phyloP scores from a whole-genome alignment of 495 filamentous ascomycete genomes.

The Talaromyces stipitatus region DNA sequence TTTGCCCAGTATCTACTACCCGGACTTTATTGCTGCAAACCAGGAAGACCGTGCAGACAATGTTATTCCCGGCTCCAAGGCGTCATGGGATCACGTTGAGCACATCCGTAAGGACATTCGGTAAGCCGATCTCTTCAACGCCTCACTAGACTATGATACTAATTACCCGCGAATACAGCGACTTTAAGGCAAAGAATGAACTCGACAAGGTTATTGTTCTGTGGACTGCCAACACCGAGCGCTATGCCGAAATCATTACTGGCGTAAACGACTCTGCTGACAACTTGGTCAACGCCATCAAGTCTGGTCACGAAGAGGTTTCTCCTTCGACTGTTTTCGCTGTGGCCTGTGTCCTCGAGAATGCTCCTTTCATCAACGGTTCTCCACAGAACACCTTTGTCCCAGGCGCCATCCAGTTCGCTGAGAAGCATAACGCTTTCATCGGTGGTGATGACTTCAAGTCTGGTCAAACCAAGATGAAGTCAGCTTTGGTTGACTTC shows the following conservation, averaged over 20 bases:
- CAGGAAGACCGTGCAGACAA: constrained; percentile 97
- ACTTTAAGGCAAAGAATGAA: constrained; percentile 80
- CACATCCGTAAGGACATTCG: constrained; percentile 91
- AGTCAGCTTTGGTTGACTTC: constrained; percentile 97
- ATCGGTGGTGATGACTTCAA: constrained; percentile 99
- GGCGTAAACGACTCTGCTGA: constrained; percentile 97
- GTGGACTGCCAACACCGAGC: constrained; percentile 99
- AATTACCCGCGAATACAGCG: constrained; percentile 32
- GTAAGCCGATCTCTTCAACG: constrained; percentile 38
- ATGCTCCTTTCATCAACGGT: constrained; percentile 95
- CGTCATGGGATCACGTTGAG: constrained; percentile 79
- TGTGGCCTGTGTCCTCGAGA: constrained; percentile 85
- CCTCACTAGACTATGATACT: not conserved
- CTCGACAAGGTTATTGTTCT: constrained; percentile 96
- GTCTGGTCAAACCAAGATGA: constrained; percentile 99
- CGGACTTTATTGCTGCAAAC: constrained; percentile 98
- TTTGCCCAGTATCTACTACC: constrained; percentile 94
- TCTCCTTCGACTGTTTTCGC: constrained; percentile 94
- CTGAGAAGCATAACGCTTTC: constrained; percentile 82
- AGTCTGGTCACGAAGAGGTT: constrained; percentile 78
- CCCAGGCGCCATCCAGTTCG: constrained; percentile 81
- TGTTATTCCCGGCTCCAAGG: constrained; percentile 73
- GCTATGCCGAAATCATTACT: constrained; percentile 77
- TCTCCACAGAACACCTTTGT: constrained; percentile 99
- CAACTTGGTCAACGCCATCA: constrained; percentile 82